phyloP scores from a whole-genome alignment of 441 rosid species.

The Macaranga tanarius region DNA sequence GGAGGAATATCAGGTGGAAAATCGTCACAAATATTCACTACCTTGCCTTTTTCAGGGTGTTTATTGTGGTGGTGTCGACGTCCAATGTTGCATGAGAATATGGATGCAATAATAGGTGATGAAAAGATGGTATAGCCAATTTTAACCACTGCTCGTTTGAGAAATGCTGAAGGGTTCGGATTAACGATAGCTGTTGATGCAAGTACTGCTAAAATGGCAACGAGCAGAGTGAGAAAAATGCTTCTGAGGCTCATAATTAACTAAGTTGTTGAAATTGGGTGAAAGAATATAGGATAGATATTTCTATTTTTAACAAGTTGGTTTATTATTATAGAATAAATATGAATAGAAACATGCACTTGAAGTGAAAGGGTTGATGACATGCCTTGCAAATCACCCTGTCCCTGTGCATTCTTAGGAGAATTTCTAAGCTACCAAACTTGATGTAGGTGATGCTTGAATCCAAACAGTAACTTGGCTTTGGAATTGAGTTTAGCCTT shows the following conservation, averaged over 20 bases:
- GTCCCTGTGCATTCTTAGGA: constrained; percentile 24
- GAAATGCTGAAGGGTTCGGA: constrained; percentile 18
- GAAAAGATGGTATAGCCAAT: constrained; percentile 13
- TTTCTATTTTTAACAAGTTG: neutral
- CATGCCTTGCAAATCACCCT: constrained; percentile 89
- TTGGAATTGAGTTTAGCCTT: neutral
- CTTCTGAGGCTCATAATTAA: constrained; percentile 26
- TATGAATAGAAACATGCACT: constrained; percentile 32
- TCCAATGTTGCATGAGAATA: neutral
- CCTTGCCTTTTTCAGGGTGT: constrained; percentile 25
- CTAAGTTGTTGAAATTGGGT: neutral
- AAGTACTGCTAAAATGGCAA: constrained; percentile 43
- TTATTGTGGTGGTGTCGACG: constrained; percentile 26
- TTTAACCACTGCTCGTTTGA: constrained; percentile 17
- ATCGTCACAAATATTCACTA: constrained; percentile 56
- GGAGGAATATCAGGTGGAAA: constrained; percentile 68
- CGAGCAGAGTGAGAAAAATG: constrained; percentile 33
- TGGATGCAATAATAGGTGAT: constrained; percentile 18
- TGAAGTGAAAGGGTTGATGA: constrained; percentile 69
- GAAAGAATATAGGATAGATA: constrained; percentile 12
- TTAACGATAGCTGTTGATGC: constrained; percentile 33
- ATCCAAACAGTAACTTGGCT: constrained; percentile 9
- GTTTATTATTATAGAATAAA: neutral
- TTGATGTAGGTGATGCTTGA: constrained; percentile 16
- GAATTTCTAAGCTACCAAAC: constrained; percentile 29